A percentile compares a stretch with the other conserved stretches of the same genome.
Conservation (phyloP, 495 filamentous ascomycete genomes). For the Talaromyces liani region DNA sequence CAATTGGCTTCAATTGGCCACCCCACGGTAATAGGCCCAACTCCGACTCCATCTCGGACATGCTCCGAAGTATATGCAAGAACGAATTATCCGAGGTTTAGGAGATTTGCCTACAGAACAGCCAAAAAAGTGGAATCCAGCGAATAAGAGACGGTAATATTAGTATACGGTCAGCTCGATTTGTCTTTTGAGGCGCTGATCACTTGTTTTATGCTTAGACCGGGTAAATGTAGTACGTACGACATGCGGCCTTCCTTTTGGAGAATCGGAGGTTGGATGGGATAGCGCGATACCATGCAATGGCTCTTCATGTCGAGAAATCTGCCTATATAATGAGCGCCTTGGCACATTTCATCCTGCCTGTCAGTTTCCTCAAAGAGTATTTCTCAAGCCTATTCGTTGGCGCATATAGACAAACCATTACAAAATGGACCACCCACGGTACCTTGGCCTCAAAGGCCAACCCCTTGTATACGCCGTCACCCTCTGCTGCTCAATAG, state of each 20-base stretch:
- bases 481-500: constrained; percentile 16
- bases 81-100: not conserved
- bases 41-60: not conserved
- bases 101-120: not conserved
- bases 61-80: not conserved
- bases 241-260: not conserved
- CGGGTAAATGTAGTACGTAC: not conserved
- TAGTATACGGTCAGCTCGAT: not conserved
- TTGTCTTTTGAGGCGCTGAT: not conserved
- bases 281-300: not conserved
- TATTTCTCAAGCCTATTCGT: not conserved
- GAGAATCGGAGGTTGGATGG: not conserved
- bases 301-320: not conserved
- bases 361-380: not conserved
- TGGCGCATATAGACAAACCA: not conserved
- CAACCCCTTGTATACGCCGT: constrained; percentile 18
- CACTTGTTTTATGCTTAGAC: not conserved
- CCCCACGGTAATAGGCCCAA: not conserved
- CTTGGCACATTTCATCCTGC: not conserved
- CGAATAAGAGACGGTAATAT: not conserved
- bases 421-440: constrained; percentile 3
- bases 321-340: not conserved
- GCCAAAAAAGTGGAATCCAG: not conserved
- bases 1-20: not conserved
- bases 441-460: constrained; percentile 17